A percentile compares a stretch with the other conserved stretches of the same genome.
These are phyloP conservation scores for Pythium pectinolyticum DNA, from an alignment of 352 stramenopile species.

Conservation along the genomic window DNA sequence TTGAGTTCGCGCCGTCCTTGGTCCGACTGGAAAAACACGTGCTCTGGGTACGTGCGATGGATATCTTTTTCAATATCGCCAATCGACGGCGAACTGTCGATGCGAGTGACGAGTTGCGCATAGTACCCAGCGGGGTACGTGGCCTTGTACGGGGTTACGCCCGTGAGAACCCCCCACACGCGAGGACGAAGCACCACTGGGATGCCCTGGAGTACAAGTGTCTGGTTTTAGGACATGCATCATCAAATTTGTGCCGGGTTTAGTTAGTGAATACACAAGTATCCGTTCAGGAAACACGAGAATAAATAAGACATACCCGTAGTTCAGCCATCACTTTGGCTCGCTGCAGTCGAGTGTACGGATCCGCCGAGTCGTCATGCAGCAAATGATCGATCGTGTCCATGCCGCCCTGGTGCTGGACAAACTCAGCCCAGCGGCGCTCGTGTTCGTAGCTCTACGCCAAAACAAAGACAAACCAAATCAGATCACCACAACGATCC, in stretches of 20 bases:
- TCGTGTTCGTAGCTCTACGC: conserved; percentile 45
- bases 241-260: background rate
- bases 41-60: conserved; percentile 59
- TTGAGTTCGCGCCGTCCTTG: conserved; percentile 49
- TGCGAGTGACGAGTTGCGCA: conserved; percentile 18
- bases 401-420: conserved; percentile 36
- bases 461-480: background rate
- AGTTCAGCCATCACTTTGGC: conserved; percentile 15
- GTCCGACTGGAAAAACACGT: conserved; percentile 52
- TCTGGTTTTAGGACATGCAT: conserved; percentile 19
- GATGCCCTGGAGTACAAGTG: conserved; percentile 43
- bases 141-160: conserved; percentile 35
- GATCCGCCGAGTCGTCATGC: conserved; percentile 19
- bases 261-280: too few species aligned
- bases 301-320: conserved; percentile 14
- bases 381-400: conserved; percentile 36
- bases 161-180: conserved; percentile 42
- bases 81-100: conserved; percentile 33
- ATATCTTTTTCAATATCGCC: conserved; percentile 70
- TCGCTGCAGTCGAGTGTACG: conserved; percentile 3
- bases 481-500: background rate
- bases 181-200: conserved; percentile 39
- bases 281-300: background rate
- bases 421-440: conserved; percentile 42
- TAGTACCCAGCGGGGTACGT: conserved; percentile 39